Percentiles rank a stretch among this genome's conserved stretches.
Evolutionary conservation across 2,329 filamentous ascomycete genomes (phyloP).

Genomic region (Nigrograna mackinnonii): DNA sequence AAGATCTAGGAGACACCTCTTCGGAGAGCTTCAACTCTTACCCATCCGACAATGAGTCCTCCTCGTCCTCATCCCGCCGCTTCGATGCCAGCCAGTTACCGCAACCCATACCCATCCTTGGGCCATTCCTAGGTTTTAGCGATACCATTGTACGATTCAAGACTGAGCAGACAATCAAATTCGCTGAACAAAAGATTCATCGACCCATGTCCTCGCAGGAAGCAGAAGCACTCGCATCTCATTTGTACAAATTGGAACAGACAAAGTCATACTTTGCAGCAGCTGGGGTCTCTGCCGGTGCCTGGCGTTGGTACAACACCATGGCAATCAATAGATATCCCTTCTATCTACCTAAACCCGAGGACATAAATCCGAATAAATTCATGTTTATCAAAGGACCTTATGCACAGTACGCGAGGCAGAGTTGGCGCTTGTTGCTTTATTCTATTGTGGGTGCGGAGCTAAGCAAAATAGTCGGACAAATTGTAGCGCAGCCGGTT

Average conservation of each 20-base stretch:
- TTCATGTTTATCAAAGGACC: slow-evolving; percentile 39
- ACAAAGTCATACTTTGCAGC: slow-evolving; percentile 44
- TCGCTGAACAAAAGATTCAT: slow-evolving; percentile 35
- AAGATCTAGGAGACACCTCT: slow-evolving; percentile 36
- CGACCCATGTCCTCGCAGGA: slow-evolving; percentile 45
- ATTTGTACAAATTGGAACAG: slow-evolving; percentile 42
- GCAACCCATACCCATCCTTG: slow-evolving; percentile 38
- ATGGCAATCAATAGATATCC: slow-evolving; percentile 44
- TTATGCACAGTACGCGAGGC: slow-evolving; percentile 30
- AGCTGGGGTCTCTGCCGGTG: slow-evolving; percentile 33
- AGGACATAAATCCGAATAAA: slow-evolving; percentile 43
- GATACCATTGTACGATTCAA: slow-evolving; percentile 25
- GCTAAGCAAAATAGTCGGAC: slow-evolving; percentile 38
- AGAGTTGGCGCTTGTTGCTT: slow-evolving; percentile 27
- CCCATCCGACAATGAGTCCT: slow-evolving; percentile 40
- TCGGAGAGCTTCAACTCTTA: slow-evolving; percentile 35
- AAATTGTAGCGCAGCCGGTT: slow-evolving; percentile 33
- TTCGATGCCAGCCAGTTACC: slow-evolving; percentile 45
- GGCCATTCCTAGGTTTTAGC: slow-evolving; percentile 32
- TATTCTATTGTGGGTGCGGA: slow-evolving; percentile 29
- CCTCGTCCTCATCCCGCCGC: slow-evolving; percentile 19
- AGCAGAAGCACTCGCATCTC: slow-evolving; percentile 45
- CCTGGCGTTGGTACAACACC: slow-evolving; percentile 38
- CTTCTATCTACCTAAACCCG: slow-evolving; percentile 43
- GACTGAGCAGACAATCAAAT: slow-evolving; percentile 34